These are phyloP conservation scores for Sophora flavescens DNA, from an alignment of 306 rosid species.

Conservation along the genomic window DNA sequence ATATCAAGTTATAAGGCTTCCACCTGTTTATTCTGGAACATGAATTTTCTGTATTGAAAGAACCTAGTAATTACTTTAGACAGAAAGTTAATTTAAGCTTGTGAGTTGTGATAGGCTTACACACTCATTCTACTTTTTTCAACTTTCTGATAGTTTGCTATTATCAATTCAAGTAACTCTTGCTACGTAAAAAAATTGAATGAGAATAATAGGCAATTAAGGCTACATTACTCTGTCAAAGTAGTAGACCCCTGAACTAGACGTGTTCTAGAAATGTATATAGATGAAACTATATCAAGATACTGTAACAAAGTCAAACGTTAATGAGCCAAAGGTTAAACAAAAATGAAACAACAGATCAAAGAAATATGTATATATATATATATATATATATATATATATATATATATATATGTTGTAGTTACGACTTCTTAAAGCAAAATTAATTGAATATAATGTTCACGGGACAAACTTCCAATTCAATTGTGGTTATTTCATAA, in stretches of 20 bases:
- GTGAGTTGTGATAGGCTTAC: neutral
- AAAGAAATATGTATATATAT: neutral
- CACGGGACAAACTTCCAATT: neutral
- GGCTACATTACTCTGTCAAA: neutral
- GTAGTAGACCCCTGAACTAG: neutral
- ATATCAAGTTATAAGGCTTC: slow-evolving; percentile 33
- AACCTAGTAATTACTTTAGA: slow-evolving; percentile 22
- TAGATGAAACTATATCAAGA: neutral
- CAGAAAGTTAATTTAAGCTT: slow-evolving; percentile 15
- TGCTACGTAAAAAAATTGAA: neutral
- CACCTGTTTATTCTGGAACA: slow-evolving; percentile 30
- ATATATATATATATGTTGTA: neutral
- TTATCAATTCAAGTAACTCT: neutral
- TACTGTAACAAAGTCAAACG: neutral
- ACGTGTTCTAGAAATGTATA: neutral
- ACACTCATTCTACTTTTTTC: neutral
- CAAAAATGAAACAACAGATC: neutral
- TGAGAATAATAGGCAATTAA: neutral
- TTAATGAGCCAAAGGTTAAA: neutral
- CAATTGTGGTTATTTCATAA: neutral
- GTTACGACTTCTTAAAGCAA: neutral
- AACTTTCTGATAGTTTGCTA: neutral
- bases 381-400: too few species aligned
- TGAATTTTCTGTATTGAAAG: slow-evolving; percentile 31
- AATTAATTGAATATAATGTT: neutral